Evolutionary conservation across 1,139 yeast species (phyloP).

Genomic region (Hanseniaspora gamundiae): DNA sequence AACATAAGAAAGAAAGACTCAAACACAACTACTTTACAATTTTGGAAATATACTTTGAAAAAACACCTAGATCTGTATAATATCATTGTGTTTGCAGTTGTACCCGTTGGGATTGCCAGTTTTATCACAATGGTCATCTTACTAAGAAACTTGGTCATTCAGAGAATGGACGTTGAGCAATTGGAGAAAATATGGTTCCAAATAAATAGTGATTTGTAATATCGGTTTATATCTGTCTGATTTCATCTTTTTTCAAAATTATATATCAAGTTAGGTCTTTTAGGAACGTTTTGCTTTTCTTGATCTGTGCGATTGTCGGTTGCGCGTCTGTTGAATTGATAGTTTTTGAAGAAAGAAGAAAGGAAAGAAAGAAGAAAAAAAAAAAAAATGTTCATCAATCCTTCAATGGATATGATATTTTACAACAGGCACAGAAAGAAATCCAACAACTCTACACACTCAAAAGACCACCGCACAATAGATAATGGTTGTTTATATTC

Average conservation of each 20-base stretch:
- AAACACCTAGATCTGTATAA: slow-evolving; percentile 71
- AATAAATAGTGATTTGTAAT: slow-evolving; percentile 4
- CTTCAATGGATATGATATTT: no score
- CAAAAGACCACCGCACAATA: slow-evolving; percentile 3
- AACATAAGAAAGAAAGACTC: slow-evolving; percentile 4
- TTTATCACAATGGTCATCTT: slow-evolving; percentile 84
- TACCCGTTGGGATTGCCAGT: slow-evolving; percentile 92
- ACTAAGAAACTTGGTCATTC: slow-evolving; percentile 58
- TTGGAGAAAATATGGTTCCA: slow-evolving; percentile 14
- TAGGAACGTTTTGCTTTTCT: no score
- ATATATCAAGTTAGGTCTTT: no score
- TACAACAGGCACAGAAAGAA: no score
- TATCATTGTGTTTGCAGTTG: slow-evolving; percentile 90
- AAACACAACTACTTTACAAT: slow-evolving; percentile 8
- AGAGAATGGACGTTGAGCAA: slow-evolving; percentile 57
- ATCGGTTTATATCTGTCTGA: no score
- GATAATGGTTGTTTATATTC: slow-evolving; percentile 60
- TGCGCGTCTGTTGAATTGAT: no score
- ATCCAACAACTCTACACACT: background rate
- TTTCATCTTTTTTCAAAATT: no score
- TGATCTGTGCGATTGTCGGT: no score
- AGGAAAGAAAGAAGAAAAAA: no score
- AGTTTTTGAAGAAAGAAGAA: no score
- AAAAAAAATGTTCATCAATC: no score
- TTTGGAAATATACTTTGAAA: slow-evolving; percentile 18